Conservation (phyloP, 306 rosid genomes). For the Dryas alaskensis region DNA sequence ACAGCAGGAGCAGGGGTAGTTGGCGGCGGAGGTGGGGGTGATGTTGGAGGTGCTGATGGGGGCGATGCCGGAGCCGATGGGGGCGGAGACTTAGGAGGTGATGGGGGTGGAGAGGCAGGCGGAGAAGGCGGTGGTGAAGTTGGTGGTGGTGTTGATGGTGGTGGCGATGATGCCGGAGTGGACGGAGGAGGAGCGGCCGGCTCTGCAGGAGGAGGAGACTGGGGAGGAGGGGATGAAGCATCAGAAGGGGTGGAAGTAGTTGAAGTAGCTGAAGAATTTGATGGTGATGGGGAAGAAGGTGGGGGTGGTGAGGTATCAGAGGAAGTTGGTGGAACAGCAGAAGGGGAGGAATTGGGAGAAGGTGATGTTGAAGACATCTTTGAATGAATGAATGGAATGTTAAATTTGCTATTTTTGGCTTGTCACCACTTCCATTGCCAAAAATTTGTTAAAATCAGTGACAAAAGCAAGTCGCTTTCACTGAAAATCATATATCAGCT, state of each 20-base stretch:
- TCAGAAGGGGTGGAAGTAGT: constrained; percentile 26
- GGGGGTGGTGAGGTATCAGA: constrained; percentile 32
- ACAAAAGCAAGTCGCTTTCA: constrained; percentile 16
- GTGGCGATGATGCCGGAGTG: constrained; percentile 27
- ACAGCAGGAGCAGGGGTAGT: constrained; percentile 39
- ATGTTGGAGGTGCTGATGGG: constrained; percentile 35
- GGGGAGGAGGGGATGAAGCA: constrained; percentile 43
- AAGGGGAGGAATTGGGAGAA: constrained; percentile 70
- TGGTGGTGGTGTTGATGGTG: constrained; percentile 38
- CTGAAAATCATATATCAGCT: constrained; percentile 2
- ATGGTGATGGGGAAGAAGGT: constrained; percentile 37
- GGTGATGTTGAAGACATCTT: constrained; percentile 64
- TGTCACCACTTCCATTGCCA: constrained; percentile 30
- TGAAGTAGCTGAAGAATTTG: constrained; percentile 40
- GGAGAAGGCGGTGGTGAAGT: constrained; percentile 39
- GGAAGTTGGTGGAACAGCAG: constrained; percentile 53
- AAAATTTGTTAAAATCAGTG: constrained; percentile 12
- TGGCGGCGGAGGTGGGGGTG: constrained; percentile 37
- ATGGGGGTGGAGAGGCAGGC: constrained; percentile 44
- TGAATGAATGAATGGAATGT: background rate
- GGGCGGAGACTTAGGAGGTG: constrained; percentile 30
- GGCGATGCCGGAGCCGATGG: constrained; percentile 27
- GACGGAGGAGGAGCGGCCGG: constrained; percentile 26
- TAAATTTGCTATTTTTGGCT: constrained; percentile 29
- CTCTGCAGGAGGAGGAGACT: constrained; percentile 20